These are phyloP conservation scores for Phytophthora kernoviae DNA, from an alignment of 352 stramenopile species.

Conservation along the genomic window DNA sequence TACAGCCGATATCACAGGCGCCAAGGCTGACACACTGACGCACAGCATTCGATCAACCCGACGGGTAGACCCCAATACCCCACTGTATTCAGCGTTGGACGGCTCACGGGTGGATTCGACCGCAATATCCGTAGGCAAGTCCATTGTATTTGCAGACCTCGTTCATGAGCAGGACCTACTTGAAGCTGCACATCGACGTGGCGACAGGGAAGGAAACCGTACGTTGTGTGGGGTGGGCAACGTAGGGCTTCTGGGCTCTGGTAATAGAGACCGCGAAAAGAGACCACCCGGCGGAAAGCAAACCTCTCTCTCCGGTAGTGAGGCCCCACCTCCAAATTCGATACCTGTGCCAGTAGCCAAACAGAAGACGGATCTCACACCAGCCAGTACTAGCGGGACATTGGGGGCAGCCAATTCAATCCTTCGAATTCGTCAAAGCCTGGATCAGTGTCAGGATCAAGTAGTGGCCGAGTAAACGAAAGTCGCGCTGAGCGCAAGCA, in stretches of 20 bases:
- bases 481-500: constrained; percentile 53
- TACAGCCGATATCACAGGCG: constrained; percentile 67
- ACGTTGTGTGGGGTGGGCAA: constrained; percentile 67
- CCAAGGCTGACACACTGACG: constrained; percentile 61
- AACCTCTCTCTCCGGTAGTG: constrained; percentile 16
- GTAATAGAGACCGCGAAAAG: constrained; percentile 26
- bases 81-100: constrained; percentile 64
- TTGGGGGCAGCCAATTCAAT: constrained; percentile 9
- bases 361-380: constrained; percentile 33
- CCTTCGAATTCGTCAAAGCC: constrained; percentile 9
- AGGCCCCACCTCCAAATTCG: constrained; percentile 12
- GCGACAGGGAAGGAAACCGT: constrained; percentile 25
- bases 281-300: constrained; percentile 25
- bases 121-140: constrained; percentile 68
- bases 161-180: constrained; percentile 52
- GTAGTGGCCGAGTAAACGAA: constrained; percentile 2
- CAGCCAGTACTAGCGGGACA: constrained; percentile 13
- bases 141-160: constrained; percentile 70
- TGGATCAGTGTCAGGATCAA: constrained; percentile 8
- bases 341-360: constrained; percentile 24
- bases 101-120: constrained; percentile 65
- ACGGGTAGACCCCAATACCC: constrained; percentile 69
- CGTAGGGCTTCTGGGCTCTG: constrained; percentile 43
- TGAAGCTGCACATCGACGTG: constrained; percentile 20
- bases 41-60: constrained; percentile 75